Conservation (phyloP, 2,329 filamentous ascomycete species). For the Fusarium sp. region DNA sequence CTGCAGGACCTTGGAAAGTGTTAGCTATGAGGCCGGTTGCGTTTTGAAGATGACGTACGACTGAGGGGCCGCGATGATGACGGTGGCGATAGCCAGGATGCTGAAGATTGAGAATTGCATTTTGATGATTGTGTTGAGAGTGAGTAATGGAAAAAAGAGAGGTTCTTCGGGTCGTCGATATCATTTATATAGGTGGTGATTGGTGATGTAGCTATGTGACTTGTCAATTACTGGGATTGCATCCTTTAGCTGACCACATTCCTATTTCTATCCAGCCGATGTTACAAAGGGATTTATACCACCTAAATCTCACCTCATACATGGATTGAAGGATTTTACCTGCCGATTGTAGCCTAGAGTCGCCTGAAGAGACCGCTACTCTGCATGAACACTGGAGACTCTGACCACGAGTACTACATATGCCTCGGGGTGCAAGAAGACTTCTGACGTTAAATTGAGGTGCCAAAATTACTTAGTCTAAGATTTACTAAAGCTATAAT, state of each 20-base stretch:
- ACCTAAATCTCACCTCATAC: background rate
- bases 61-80: slow-evolving; percentile 5
- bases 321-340: background rate
- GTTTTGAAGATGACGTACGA: background rate
- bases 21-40: too few species aligned
- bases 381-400: background rate
- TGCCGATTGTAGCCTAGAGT: slow-evolving; percentile 3
- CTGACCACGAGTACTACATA: background rate
- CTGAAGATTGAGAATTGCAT: slow-evolving; percentile 11
- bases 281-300: background rate
- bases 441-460: too few species aligned
- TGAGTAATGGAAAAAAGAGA: accelerated
- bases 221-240: background rate
- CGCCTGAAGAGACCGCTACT: background rate
- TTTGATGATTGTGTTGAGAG: background rate
- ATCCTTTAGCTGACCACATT: slow-evolving; percentile 13
- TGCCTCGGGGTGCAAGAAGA: too few species aligned
- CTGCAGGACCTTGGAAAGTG: too few species aligned
- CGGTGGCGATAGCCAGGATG: slow-evolving; percentile 4
- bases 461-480: too few species aligned
- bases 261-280: background rate
- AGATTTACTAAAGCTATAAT: too few species aligned
- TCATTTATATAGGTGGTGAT: background rate
- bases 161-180: background rate
- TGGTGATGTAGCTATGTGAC: background rate